phyloP scores from a whole-genome alignment of 257 asterid genomes.

The Gentiana macrophylla region DNA sequence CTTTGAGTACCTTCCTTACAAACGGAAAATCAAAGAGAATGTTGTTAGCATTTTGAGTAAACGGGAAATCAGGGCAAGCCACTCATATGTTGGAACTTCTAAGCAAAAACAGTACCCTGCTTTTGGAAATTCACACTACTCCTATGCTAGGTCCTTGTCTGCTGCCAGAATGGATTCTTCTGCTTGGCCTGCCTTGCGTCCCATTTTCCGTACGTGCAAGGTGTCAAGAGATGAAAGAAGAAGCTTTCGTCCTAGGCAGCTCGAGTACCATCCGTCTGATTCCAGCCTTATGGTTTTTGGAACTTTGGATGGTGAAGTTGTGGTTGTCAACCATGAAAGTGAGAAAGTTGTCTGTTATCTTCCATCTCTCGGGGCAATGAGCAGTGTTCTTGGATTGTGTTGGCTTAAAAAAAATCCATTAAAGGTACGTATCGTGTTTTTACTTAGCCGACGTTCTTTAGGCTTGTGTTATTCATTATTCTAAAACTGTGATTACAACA shows the following conservation, averaged over 20 bases:
- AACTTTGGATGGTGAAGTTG: slow-evolving; percentile 88
- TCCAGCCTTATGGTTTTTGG: slow-evolving; percentile 93
- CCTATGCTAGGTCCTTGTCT: slow-evolving; percentile 70
- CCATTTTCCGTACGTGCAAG: slow-evolving; percentile 44
- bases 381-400: slow-evolving; percentile 80
- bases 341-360: slow-evolving; percentile 59
- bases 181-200: slow-evolving; percentile 62
- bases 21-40: slow-evolving; percentile 46
- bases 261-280: slow-evolving; percentile 94
- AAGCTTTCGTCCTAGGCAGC: slow-evolving; percentile 78
- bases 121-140: slow-evolving; percentile 43
- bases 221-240: slow-evolving; percentile 51
- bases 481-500: not conserved
- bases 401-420: slow-evolving; percentile 79
- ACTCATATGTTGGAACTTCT: slow-evolving; percentile 26
- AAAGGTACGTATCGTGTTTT: slow-evolving; percentile 38
- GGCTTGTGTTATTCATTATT: not conserved
- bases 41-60: slow-evolving; percentile 51
- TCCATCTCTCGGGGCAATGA: slow-evolving; percentile 86
- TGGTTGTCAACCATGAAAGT: slow-evolving; percentile 76
- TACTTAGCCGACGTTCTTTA: not conserved
- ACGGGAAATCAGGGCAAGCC: slow-evolving; percentile 62
- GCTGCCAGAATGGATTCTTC: slow-evolving; percentile 84
- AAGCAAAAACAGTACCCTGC: slow-evolving; percentile 20
- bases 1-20: slow-evolving; percentile 79